phyloP scores from a whole-genome alignment of 2,329 filamentous ascomycete species.

The Pestalotiopsis sp. region DNA sequence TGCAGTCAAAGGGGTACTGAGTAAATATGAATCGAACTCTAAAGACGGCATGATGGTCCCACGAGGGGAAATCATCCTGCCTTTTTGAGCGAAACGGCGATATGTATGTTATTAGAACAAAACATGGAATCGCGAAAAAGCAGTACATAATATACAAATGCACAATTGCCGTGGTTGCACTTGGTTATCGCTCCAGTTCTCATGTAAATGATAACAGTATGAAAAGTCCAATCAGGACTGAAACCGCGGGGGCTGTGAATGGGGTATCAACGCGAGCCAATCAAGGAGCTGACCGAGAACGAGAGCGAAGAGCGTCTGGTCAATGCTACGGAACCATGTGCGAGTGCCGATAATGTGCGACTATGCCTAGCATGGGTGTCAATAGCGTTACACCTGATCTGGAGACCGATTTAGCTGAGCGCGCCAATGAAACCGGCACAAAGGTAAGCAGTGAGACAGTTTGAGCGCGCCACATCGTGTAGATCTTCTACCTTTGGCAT shows the following conservation, averaged over 20 bases:
- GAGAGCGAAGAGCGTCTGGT: slow-evolving; percentile 1
- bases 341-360: neutral
- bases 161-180: neutral
- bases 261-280: neutral
- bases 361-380: neutral
- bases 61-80: neutral
- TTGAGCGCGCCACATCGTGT: too few relatives aligned
- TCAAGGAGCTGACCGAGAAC: neutral
- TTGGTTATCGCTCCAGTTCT: neutral
- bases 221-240: neutral
- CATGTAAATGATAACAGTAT: neutral
- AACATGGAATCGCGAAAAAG: neutral
- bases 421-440: too few relatives aligned
- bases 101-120: neutral
- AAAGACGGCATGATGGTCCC: neutral
- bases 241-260: neutral
- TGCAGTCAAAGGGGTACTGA: neutral
- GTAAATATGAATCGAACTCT: neutral
- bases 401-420: neutral
- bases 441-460: too few relatives aligned
- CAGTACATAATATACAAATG: neutral
- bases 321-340: neutral
- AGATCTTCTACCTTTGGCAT: too few relatives aligned
- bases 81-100: neutral
- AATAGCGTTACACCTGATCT: neutral